Evolutionary conservation across 208 protist species (phyloP).

Genomic region (Blastocrithidia nonstop): DNA sequence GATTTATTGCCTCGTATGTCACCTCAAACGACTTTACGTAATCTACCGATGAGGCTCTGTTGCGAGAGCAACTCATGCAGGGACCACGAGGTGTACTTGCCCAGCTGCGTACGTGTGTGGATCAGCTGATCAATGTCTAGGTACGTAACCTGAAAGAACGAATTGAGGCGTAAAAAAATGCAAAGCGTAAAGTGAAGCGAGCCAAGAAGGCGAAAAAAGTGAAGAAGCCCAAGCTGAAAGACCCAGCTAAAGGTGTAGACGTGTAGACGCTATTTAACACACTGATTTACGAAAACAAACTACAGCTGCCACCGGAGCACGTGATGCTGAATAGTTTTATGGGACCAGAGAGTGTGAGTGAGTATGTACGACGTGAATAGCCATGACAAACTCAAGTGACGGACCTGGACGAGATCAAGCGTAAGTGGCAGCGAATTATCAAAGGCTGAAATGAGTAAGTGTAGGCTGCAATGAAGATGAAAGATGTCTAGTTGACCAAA

Average conservation of each 20-base stretch:
- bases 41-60: constrained; percentile 41
- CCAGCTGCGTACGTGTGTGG: constrained; percentile 78
- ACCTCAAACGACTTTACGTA: constrained; percentile 58
- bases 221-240: constrained; percentile 72
- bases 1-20: constrained; percentile 45
- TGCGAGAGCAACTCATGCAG: constrained; percentile 72
- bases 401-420: constrained; percentile 70
- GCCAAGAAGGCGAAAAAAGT: constrained; percentile 56
- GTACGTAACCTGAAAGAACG: constrained; percentile 81
- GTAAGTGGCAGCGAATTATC: constrained; percentile 79
- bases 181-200: constrained; percentile 12
- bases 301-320: constrained; percentile 42
- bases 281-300: constrained; percentile 65
- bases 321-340: constrained; percentile 48
- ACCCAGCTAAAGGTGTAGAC: constrained; percentile 68
- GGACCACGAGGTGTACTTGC: constrained; percentile 79
- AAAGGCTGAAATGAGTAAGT: constrained; percentile 62
- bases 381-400: constrained; percentile 17
- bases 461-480: constrained; percentile 53
- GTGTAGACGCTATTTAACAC: constrained; percentile 73
- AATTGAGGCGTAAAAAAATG: constrained; percentile 52
- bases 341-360: constrained; percentile 42
- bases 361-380: constrained; percentile 24
- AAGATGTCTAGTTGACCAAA: no score
- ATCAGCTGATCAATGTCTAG: constrained; percentile 86